These are phyloP conservation scores for Apiospora sp. DNA, from an alignment of 2,329 filamentous ascomycete species.

Conservation along the genomic window DNA sequence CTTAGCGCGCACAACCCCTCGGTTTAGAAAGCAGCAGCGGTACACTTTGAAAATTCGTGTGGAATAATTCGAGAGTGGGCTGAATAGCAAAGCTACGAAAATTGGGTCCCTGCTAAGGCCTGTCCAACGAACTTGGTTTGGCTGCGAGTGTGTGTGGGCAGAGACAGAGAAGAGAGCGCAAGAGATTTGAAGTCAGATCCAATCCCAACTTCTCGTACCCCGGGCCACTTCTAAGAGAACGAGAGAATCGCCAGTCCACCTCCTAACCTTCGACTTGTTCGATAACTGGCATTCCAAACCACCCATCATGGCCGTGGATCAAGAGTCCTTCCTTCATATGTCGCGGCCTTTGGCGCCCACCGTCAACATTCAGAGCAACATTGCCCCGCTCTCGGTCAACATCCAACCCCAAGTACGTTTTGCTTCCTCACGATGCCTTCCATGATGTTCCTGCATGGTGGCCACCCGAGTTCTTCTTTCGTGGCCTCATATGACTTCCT, in stretches of 20 bases:
- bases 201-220: constrained; percentile 18
- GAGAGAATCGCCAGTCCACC: constrained; percentile 25
- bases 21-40: constrained; percentile 44
- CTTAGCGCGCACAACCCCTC: constrained; percentile 64
- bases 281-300: constrained; percentile 28
- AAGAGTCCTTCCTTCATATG: constrained; percentile 92
- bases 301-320: constrained; percentile 79
- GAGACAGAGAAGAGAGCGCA: constrained; percentile 1
- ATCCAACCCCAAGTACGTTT: constrained; percentile 89
- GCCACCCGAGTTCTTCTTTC: constrained; percentile 5
- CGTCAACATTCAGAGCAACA: constrained; percentile 82
- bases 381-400: constrained; percentile 90
- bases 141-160: constrained; percentile 4
- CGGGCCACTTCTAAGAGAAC: constrained; percentile 18
- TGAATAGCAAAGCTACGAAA: constrained; percentile 15
- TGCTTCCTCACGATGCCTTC: constrained; percentile 23
- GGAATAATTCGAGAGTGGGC: constrained; percentile 40
- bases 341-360: constrained; percentile 89
- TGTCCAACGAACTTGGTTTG: constrained; percentile 20
- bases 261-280: constrained; percentile 13
- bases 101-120: constrained; percentile 4
- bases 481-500: neutral
- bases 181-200: constrained; percentile 16
- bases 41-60: constrained; percentile 52
- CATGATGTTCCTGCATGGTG: neutral